A percentile compares a stretch with the other conserved stretches of the same genome.
These are phyloP conservation scores for Colletotrichum sp. DNA, from an alignment of 2,329 filamentous ascomycete species.

Conservation along the genomic window DNA sequence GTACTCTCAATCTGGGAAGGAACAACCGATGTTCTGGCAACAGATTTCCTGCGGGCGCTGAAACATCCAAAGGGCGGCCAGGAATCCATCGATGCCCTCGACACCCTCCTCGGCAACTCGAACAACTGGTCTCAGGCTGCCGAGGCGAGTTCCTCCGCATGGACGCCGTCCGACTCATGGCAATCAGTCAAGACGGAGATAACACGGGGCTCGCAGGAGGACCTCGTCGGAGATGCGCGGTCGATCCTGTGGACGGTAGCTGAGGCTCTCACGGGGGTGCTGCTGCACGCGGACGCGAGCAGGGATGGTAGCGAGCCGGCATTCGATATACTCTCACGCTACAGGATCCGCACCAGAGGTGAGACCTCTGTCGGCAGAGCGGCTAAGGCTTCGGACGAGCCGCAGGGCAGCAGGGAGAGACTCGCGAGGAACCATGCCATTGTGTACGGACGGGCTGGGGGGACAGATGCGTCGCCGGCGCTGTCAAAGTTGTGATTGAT, in stretches of 20 bases:
- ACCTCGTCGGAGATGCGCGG: conserved; percentile 52
- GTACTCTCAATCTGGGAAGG: conserved; percentile 76
- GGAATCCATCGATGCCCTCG: conserved; percentile 46
- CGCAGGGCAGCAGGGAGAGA: background rate
- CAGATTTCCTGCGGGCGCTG: conserved; percentile 38
- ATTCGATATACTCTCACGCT: conserved; percentile 39
- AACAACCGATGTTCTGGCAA: conserved; percentile 72
- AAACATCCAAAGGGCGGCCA: conserved; percentile 47
- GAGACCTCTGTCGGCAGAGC: background rate
- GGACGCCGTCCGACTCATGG: conserved; percentile 44
- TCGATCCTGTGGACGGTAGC: conserved; percentile 48
- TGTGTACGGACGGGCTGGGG: conserved; percentile 37
- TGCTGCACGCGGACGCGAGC: conserved; percentile 46
- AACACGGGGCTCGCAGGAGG: conserved; percentile 35
- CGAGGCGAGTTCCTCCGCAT: conserved; percentile 17
- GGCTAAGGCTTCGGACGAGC: background rate
- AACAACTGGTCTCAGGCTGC: background rate
- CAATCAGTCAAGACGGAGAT: conserved; percentile 39
- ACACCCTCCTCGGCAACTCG: conserved; percentile 38
- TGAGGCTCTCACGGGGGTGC: conserved; percentile 46
- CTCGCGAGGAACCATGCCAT: conserved; percentile 36
- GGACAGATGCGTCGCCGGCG: background rate
- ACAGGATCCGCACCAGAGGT: conserved; percentile 22
- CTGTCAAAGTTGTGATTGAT: background rate
- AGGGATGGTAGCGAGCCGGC: conserved; percentile 40